phyloP scores from a whole-genome alignment of 1,284 basidiomycete species.

The Ustilago loliicola region DNA sequence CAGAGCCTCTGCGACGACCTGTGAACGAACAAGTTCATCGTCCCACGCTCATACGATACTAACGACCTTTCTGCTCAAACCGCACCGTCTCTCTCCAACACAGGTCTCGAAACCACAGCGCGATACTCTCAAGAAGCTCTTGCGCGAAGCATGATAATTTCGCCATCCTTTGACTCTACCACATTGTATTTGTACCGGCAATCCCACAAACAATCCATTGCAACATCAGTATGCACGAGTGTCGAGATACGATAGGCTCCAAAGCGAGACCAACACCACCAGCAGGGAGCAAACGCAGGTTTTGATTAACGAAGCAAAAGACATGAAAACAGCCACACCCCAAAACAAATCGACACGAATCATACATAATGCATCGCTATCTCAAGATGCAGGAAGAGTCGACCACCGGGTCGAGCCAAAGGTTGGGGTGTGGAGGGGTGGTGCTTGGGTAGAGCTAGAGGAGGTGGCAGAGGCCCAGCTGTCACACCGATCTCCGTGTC shows the following conservation, averaged over 20 bases:
- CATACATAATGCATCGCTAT: neutral
- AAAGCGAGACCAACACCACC: neutral
- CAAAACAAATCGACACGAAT: neutral
- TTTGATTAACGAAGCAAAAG: neutral
- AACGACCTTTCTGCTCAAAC: neutral
- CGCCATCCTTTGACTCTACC: neutral
- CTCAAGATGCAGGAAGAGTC: constrained; percentile 17
- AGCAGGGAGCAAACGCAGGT: neutral
- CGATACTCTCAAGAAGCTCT: constrained; percentile 45
- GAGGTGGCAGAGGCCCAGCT: constrained; percentile 27
- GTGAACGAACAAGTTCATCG: neutral
- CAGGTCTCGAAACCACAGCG: constrained; percentile 53
- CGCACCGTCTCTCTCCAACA: neutral
- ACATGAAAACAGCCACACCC: neutral
- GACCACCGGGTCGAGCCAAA: constrained; percentile 30
- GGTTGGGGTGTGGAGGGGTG: constrained; percentile 39
- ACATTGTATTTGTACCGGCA: constrained; percentile 45
- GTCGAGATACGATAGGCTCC: neutral
- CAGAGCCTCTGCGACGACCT: neutral
- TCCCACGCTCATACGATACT: neutral
- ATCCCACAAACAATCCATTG: neutral
- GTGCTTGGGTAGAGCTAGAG: neutral
- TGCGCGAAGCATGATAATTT: constrained; percentile 36
- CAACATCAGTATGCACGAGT: neutral
- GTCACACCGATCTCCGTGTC: constrained; percentile 12